phyloP scores from a whole-genome alignment of 495 filamentous ascomycete genomes.

The Talaromyces stipitatus region DNA sequence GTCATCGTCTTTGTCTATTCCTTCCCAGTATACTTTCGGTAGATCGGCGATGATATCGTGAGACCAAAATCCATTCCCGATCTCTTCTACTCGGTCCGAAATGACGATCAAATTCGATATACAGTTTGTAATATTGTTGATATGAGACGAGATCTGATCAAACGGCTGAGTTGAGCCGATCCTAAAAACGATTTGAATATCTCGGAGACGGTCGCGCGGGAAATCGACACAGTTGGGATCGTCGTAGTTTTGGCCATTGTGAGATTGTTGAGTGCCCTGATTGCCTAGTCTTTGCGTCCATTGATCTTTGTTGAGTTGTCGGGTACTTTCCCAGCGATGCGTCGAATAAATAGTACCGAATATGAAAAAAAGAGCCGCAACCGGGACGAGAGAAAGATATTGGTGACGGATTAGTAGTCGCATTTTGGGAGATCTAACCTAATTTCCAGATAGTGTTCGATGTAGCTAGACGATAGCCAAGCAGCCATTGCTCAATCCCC shows the following conservation, averaged over 20 bases:
- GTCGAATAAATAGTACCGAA: constrained; percentile 1
- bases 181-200: constrained; percentile 31
- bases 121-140: constrained; percentile 28
- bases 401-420: background rate
- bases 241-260: constrained; percentile 2
- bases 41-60: constrained; percentile 34
- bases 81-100: constrained; percentile 32
- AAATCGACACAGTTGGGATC: constrained; percentile 24
- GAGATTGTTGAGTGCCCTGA: background rate
- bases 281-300: background rate
- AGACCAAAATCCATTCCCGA: constrained; percentile 11
- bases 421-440: background rate
- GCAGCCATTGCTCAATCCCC: background rate
- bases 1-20: background rate
- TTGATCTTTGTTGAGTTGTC: background rate
- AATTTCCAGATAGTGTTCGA: background rate
- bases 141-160: constrained; percentile 23
- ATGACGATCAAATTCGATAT: constrained; percentile 35
- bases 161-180: constrained; percentile 26
- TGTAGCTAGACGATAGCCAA: background rate
- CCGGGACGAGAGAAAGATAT: background rate
- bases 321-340: background rate
- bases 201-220: constrained; percentile 20
- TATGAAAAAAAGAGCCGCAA: background rate
- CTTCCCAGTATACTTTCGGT: constrained; percentile 17